phyloP scores from a whole-genome alignment of 2,329 filamentous ascomycete genomes.

The Diplodia sapinea region DNA sequence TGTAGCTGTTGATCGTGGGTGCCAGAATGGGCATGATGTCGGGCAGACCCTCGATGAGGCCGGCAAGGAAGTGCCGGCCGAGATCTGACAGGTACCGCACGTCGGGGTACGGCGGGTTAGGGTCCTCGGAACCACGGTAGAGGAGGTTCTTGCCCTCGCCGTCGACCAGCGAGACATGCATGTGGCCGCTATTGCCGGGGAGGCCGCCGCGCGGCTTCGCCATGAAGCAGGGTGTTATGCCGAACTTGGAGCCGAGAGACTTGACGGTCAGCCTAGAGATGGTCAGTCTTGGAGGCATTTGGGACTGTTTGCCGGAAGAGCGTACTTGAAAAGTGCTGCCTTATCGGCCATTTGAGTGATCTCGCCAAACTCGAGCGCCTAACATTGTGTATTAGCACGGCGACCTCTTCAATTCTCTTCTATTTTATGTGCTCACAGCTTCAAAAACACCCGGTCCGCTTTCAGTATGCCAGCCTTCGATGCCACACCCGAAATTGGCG shows the following conservation, averaged over 20 bases:
- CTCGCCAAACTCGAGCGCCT: slow-evolving; percentile 86
- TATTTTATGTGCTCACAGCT: slow-evolving; percentile 61
- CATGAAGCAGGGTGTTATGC: slow-evolving; percentile 98
- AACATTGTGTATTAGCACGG: slow-evolving; percentile 35
- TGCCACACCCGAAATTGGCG: slow-evolving; percentile 75
- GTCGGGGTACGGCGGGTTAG: slow-evolving; percentile 71
- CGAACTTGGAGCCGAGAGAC: slow-evolving; percentile 82
- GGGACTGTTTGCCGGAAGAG: slow-evolving; percentile 1
- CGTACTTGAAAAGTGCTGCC: slow-evolving; percentile 85
- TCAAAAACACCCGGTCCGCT: slow-evolving; percentile 94
- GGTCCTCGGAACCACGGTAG: slow-evolving; percentile 72
- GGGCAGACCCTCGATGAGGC: slow-evolving; percentile 83
- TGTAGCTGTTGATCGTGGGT: slow-evolving; percentile 97
- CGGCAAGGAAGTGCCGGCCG: slow-evolving; percentile 91
- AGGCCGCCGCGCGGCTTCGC: slow-evolving; percentile 91
- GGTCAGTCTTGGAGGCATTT: slow-evolving; percentile 88
- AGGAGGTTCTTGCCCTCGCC: slow-evolving; percentile 81
- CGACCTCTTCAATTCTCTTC: not conserved
- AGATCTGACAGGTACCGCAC: slow-evolving; percentile 82
- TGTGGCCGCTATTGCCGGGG: slow-evolving; percentile 93
- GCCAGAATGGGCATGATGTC: slow-evolving; percentile 96
- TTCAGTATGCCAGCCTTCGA: slow-evolving; percentile 96
- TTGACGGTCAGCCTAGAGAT: slow-evolving; percentile 89
- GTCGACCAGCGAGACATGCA: slow-evolving; percentile 89
- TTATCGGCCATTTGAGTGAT: slow-evolving; percentile 89